A percentile compares a stretch with the other conserved stretches of the same genome.
Evolutionary conservation across 179 eudicot genomes (phyloP).

Genomic region (Silene noctiflora): DNA sequence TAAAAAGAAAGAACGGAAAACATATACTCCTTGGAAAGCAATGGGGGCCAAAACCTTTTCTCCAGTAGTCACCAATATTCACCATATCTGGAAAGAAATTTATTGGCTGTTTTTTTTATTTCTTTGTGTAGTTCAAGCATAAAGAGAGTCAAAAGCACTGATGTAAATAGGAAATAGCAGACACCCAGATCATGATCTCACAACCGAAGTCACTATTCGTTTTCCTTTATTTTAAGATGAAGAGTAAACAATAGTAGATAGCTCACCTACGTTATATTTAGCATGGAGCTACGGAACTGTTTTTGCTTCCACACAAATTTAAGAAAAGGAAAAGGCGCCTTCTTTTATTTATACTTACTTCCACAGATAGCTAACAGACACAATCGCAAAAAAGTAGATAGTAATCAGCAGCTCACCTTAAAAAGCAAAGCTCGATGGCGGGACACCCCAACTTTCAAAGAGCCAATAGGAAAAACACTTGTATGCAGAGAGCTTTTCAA

Average conservation of each 20-base stretch:
- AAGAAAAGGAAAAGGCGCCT: neutral
- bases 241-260: neutral
- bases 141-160: neutral
- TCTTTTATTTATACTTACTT: neutral
- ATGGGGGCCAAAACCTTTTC: neutral
- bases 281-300: neutral
- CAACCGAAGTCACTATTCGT: neutral
- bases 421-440: slow-evolving; percentile 98
- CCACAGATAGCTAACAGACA: neutral
- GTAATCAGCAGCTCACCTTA: slow-evolving; percentile 56
- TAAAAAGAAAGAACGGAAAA: neutral
- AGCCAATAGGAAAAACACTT: slow-evolving; percentile 81
- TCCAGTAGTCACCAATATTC: neutral
- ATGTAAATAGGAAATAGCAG: neutral
- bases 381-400: neutral
- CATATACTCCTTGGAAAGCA: neutral
- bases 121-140: neutral
- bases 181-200: slow-evolving; percentile 2
- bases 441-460: slow-evolving; percentile 76
- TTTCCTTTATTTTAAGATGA: neutral
- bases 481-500: slow-evolving; percentile 87
- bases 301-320: neutral
- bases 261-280: neutral
- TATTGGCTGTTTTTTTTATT: neutral
- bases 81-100: neutral